phyloP scores from a whole-genome alignment of 768 basidiomycete genomes.

The Collybia nuda region DNA sequence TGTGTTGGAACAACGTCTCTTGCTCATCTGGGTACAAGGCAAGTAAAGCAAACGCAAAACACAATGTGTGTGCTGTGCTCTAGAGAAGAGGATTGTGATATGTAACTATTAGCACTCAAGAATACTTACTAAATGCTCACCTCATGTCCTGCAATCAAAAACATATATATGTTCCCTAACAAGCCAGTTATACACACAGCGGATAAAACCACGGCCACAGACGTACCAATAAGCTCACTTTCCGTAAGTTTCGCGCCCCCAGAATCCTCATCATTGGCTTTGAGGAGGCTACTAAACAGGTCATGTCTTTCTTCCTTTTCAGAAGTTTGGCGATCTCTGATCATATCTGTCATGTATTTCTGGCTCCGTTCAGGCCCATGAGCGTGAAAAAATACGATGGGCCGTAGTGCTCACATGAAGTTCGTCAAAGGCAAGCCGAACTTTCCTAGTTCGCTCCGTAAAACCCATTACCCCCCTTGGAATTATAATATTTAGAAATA shows the following conservation, averaged over 20 bases:
- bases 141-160: slow-evolving; percentile 62
- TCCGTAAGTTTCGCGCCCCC: slow-evolving; percentile 36
- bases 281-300: slow-evolving; percentile 51
- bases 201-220: background rate
- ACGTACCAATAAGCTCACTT: slow-evolving; percentile 38
- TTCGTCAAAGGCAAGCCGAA: slow-evolving; percentile 40
- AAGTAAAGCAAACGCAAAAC: slow-evolving; percentile 37
- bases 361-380: slow-evolving; percentile 11
- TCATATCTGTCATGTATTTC: slow-evolving; percentile 55
- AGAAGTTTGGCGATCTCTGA: slow-evolving; percentile 36
- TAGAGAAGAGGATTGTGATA: slow-evolving; percentile 7
- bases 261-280: slow-evolving; percentile 42
- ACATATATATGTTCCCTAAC: slow-evolving; percentile 45
- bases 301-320: slow-evolving; percentile 44
- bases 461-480: slow-evolving; percentile 39
- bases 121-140: slow-evolving; percentile 21
- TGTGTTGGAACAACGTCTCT: slow-evolving; percentile 39
- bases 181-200: background rate
- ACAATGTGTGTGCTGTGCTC: slow-evolving; percentile 39
- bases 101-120: background rate
- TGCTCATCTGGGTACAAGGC: slow-evolving; percentile 44
- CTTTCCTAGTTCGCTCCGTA: slow-evolving; percentile 28
- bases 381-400: background rate
- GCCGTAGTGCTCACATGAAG: slow-evolving; percentile 29
- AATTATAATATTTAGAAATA: slow-evolving; percentile 35